Evolutionary conservation across 1,284 basidiomycete genomes (phyloP), one percentile per base, ranked within the genome.

Genomic region (Pyrrhoderma noxium): DNA sequence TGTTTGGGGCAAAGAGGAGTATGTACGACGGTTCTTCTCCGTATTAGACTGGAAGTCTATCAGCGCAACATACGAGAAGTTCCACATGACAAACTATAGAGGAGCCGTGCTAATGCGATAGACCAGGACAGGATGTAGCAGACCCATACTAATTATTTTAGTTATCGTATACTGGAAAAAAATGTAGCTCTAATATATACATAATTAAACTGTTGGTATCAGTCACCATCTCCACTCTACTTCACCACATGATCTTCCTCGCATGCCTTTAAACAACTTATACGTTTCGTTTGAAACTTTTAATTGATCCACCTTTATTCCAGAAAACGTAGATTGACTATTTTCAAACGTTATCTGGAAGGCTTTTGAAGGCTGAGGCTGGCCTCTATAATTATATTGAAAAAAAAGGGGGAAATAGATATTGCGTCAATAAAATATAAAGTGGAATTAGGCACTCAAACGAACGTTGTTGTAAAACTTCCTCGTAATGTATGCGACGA

Each of bases 1-100:
- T 9, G 82, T 99, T 14, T 95, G 91, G 89, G 93, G 91, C 38
- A 93, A 92, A 70, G 89, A 93, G 64, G 76, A 81, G 64, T 99
- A 95, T 74, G 70, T 96, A 60, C 81, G 78, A 62, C 79, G 87
- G 62, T 97, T 96, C 74, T 97, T 93, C 89, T 76, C 76, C 35
- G 86, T 84, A 45, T 67, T 99, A 55, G 78, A 99, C 69, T 99
- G 95, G 95, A 65, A 71, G 48, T 81, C 79, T 64, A 79, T 90
- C 54, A 71, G 70, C 61, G 56, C 65, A 11, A 56, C 61, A 27
- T 70, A 43, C 47, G 19, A 14, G 18, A 54, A 54, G 31, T 57
- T 56, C 39, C 47, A 34, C 14, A 16, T 3, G 1, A 5, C 23
- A 42, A 35, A 2, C 14, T 2, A 3, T 25, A 16, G 34, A 43